A percentile compares a stretch with the other conserved stretches of the same genome.
phyloP scores from a whole-genome alignment of 1,139 yeast genomes.

The Yamadazyma sp. region DNA sequence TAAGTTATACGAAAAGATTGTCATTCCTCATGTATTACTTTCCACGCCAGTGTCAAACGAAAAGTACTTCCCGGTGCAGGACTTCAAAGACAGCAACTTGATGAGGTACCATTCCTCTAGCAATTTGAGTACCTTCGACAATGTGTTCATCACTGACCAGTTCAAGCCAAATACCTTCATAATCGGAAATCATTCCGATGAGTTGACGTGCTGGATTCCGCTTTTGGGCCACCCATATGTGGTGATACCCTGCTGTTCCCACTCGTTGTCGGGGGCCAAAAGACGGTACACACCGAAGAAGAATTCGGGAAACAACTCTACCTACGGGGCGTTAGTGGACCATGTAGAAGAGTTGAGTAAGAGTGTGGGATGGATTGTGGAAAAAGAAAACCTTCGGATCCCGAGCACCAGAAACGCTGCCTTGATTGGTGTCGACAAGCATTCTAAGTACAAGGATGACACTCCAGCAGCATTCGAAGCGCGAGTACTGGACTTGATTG shows the following conservation, averaged over 20 bases:
- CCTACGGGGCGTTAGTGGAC: slow-evolving; percentile 82
- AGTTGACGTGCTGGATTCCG: slow-evolving; percentile 94
- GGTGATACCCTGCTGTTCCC: slow-evolving; percentile 96
- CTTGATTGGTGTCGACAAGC: slow-evolving; percentile 58
- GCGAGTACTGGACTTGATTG: slow-evolving; percentile 57
- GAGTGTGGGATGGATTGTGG: slow-evolving; percentile 78
- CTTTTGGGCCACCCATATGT: slow-evolving; percentile 80
- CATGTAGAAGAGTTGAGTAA: slow-evolving; percentile 73
- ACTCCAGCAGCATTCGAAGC: slow-evolving; percentile 23
- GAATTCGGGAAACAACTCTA: slow-evolving; percentile 37
- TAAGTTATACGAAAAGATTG: slow-evolving; percentile 68
- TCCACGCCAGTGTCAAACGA: slow-evolving; percentile 65
- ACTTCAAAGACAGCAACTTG: slow-evolving; percentile 57
- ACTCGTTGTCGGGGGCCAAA: slow-evolving; percentile 75
- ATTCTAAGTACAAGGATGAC: slow-evolving; percentile 23
- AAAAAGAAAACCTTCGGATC: slow-evolving; percentile 84
- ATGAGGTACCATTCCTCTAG: slow-evolving; percentile 50
- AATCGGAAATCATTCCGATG: slow-evolving; percentile 95
- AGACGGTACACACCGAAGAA: slow-evolving; percentile 55
- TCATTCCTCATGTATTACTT: slow-evolving; percentile 70
- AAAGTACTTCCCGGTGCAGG: slow-evolving; percentile 44
- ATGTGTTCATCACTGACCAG: slow-evolving; percentile 63
- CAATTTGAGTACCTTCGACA: slow-evolving; percentile 53
- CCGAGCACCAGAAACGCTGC: slow-evolving; percentile 97
- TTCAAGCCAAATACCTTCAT: slow-evolving; percentile 72